phyloP scores from a whole-genome alignment of 2,329 filamentous ascomycete genomes.

The Cladophialophora bantiana region DNA sequence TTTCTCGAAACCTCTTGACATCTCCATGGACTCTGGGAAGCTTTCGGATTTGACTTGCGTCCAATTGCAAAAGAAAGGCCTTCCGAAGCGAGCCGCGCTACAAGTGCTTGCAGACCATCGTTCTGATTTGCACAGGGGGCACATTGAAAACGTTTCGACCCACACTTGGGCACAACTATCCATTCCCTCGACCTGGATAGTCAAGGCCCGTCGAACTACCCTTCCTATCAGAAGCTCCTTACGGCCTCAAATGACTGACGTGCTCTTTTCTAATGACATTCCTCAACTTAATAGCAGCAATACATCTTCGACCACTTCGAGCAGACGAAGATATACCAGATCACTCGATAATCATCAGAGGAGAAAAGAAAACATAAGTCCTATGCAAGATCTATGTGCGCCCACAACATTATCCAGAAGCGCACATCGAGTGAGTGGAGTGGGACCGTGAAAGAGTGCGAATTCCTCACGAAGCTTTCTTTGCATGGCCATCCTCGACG shows the following conservation, averaged over 20 bases:
- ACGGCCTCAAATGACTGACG: background rate
- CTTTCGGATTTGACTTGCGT: conserved; percentile 5
- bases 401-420: no score
- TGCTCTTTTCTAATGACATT: background rate
- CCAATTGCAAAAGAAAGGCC: conserved; percentile 4
- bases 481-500: no score
- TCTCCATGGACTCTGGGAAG: background rate
- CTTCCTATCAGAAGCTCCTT: background rate
- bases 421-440: no score
- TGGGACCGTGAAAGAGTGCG: no score
- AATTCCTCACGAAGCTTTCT: no score
- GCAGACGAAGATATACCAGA: background rate
- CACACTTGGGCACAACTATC: background rate
- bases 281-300: background rate
- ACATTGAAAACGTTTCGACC: no score
- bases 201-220: background rate
- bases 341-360: background rate
- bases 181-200: background rate
- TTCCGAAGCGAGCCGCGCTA: conserved; percentile 24
- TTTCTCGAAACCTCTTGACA: conserved; percentile 13
- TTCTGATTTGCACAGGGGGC: background rate
- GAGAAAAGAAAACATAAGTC: no score
- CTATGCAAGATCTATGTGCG: no score
- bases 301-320: background rate
- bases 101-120: background rate